Percentiles rank a stretch among this genome's conserved stretches.
Evolutionary conservation across 805 yeast genomes (phyloP).

Genomic region (Tetrapisispora pingtungensis): DNA sequence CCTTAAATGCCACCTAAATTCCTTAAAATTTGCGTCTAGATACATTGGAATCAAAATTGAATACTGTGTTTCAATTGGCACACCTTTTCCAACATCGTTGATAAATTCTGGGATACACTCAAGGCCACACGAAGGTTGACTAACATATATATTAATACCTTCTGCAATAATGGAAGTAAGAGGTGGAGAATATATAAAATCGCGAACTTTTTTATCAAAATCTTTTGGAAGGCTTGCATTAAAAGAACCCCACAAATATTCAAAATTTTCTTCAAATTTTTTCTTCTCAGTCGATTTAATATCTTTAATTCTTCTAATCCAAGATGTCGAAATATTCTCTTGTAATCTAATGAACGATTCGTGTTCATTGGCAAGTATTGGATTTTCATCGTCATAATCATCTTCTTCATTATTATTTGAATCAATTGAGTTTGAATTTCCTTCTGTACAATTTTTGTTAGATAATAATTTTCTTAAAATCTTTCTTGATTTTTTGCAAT

Average conservation of each 20-base stretch:
- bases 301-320: slow-evolving; percentile 58
- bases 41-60: slow-evolving; percentile 59
- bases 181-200: slow-evolving; percentile 39
- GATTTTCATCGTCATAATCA: background rate
- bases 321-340: slow-evolving; percentile 45
- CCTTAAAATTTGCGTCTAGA: slow-evolving; percentile 46
- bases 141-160: slow-evolving; percentile 39
- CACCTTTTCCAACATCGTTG: slow-evolving; percentile 68
- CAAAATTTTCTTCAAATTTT: slow-evolving; percentile 32
- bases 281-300: slow-evolving; percentile 34
- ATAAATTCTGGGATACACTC: slow-evolving; percentile 51
- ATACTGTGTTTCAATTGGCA: slow-evolving; percentile 60
- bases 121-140: slow-evolving; percentile 42
- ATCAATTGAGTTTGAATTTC: no score
- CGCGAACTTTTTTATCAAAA: slow-evolving; percentile 38
- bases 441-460: background rate
- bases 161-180: slow-evolving; percentile 43
- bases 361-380: slow-evolving; percentile 8
- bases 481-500: background rate
- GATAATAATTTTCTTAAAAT: background rate
- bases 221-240: slow-evolving; percentile 31
- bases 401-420: background rate
- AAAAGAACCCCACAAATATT: slow-evolving; percentile 35
- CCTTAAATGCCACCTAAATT: slow-evolving; percentile 59
- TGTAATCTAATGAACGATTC: slow-evolving; percentile 28